Evolutionary conservation across 495 filamentous ascomycete genomes (phyloP).

Genomic region (Aspergillus indologenus): DNA sequence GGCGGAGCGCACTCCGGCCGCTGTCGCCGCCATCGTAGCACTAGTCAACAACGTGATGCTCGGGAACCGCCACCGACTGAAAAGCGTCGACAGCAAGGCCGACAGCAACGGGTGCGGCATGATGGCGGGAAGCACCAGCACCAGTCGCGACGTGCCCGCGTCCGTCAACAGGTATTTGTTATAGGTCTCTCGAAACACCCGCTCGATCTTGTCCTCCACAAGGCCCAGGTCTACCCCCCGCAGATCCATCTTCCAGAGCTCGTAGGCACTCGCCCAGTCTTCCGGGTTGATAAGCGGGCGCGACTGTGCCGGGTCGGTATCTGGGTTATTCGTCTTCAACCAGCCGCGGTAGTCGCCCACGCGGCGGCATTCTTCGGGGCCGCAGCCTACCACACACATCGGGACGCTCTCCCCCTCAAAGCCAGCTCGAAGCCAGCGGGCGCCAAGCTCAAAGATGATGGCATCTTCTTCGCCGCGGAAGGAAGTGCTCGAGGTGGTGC

Average conservation of each 20-base stretch:
- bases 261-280: constrained; percentile 67
- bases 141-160: constrained; percentile 68
- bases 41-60: constrained; percentile 77
- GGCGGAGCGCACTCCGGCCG: constrained; percentile 75
- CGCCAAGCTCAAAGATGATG: constrained; percentile 78
- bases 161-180: constrained; percentile 76
- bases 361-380: constrained; percentile 69
- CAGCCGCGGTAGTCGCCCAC: constrained; percentile 79
- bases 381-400: constrained; percentile 67
- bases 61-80: constrained; percentile 74
- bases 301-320: constrained; percentile 16
- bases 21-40: constrained; percentile 66
- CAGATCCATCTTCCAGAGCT: constrained; percentile 79
- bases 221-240: constrained; percentile 69
- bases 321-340: constrained; percentile 34
- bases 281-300: constrained; percentile 43
- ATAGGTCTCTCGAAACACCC: constrained; percentile 78
- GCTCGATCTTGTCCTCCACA: constrained; percentile 84
- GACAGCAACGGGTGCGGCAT: constrained; percentile 78
- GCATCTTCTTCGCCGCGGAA: constrained; percentile 81
- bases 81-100: constrained; percentile 68
- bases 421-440: constrained; percentile 74
- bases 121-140: constrained; percentile 72
- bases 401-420: constrained; percentile 79
- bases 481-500: constrained; percentile 65